Percentiles rank a stretch among this genome's conserved stretches.
Evolutionary conservation across 805 yeast genomes (phyloP).

Genomic region (Ogataea degrootiae): DNA sequence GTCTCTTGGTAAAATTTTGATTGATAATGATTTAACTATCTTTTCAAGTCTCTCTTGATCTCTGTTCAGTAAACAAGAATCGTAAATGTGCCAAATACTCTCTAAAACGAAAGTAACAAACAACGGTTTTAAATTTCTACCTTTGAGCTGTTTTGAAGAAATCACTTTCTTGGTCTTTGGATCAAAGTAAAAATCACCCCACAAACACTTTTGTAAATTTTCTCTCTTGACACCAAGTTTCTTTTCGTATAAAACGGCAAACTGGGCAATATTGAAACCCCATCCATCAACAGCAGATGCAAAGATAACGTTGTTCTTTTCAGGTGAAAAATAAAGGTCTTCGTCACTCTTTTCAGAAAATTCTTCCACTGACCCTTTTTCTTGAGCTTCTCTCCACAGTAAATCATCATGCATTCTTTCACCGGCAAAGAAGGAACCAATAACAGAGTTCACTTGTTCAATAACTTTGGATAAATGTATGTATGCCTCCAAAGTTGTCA

Average conservation of each 20-base stretch:
- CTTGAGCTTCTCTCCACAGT: constrained; percentile 64
- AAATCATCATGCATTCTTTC: constrained; percentile 87
- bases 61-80: constrained; percentile 57
- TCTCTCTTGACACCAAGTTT: constrained; percentile 81
- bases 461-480: constrained; percentile 69
- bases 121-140: constrained; percentile 63
- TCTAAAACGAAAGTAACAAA: constrained; percentile 86
- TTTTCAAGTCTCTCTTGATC: constrained; percentile 70
- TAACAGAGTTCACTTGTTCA: constrained; percentile 92
- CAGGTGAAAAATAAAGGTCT: constrained; percentile 83
- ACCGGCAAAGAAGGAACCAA: constrained; percentile 90
- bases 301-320: constrained; percentile 82
- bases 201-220: constrained; percentile 75
- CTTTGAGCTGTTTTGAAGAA: constrained; percentile 58
- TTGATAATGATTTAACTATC: constrained; percentile 64
- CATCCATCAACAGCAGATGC: constrained; percentile 94
- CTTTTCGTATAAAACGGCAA: constrained; percentile 79
- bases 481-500: constrained; percentile 83
- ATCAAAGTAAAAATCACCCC: constrained; percentile 93
- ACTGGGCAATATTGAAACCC: constrained; percentile 91
- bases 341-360: constrained; percentile 74
- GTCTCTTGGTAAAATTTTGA: constrained; percentile 71
- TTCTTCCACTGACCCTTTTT: constrained; percentile 40
- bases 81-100: constrained; percentile 88
- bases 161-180: constrained; percentile 84